Conservation (phyloP, 371 early-diverging fungal species). For the Neoconidiobolus thromboides region DNA sequence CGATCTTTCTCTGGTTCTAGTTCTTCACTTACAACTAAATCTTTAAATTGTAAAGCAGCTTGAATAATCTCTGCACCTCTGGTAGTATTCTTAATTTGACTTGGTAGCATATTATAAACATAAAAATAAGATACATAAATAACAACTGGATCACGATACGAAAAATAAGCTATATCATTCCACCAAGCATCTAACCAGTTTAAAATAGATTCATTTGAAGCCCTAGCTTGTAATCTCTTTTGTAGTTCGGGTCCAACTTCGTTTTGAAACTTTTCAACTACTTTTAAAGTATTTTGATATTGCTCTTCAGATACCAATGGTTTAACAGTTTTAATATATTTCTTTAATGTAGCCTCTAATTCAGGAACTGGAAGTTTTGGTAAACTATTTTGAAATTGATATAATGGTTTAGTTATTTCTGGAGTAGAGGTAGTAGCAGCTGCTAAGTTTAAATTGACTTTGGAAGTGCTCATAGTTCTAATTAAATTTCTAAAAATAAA, state of each 20-base stretch:
- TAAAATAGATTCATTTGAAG: constrained; percentile 33
- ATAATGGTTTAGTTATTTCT: constrained; percentile 24
- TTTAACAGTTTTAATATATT: constrained; percentile 55
- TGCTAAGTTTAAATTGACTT: too few species aligned
- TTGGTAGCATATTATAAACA: constrained; percentile 58
- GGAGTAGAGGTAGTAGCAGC: too few species aligned
- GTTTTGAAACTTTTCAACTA: constrained; percentile 57
- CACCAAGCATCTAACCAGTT: constrained; percentile 89
- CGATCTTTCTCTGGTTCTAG: constrained; percentile 73
- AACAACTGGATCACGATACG: constrained; percentile 88
- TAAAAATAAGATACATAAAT: constrained; percentile 73
- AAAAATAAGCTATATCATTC: constrained; percentile 82
- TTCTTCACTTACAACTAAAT: constrained; percentile 50
- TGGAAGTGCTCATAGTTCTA: too few species aligned
- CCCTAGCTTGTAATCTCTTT: constrained; percentile 49
- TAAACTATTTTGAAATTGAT: constrained; percentile 43
- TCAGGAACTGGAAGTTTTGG: constrained; percentile 80
- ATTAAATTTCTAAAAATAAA: too few species aligned
- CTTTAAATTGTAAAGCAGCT: constrained; percentile 72
- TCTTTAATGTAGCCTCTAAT: constrained; percentile 54
- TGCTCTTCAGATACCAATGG: constrained; percentile 56
- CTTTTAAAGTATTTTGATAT: constrained; percentile 41
- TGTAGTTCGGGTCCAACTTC: constrained; percentile 76
- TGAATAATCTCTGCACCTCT: constrained; percentile 78
- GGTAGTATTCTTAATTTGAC: constrained; percentile 14